Percentiles rank a stretch among this genome's conserved stretches.
Conservation (phyloP, 2,329 filamentous ascomycete genomes). For the Botrytis cinerea region DNA sequence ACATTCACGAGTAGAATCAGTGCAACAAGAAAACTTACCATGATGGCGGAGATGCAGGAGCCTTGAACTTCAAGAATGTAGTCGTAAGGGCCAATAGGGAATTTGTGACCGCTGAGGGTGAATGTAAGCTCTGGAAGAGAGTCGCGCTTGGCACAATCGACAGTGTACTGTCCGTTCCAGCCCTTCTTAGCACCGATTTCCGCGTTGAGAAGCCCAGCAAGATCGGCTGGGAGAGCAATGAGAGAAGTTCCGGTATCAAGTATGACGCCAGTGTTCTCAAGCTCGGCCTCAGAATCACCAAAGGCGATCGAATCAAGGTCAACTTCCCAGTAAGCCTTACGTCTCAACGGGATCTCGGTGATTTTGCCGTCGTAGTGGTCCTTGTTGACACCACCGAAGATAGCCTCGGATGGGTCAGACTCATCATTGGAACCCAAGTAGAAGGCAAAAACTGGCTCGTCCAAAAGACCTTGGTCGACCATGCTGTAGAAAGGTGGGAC, state of each 20-base stretch:
- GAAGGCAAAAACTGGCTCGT: conserved; percentile 94
- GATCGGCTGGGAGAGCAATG: conserved; percentile 86
- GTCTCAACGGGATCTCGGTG: conserved; percentile 88
- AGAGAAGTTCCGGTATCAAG: conserved; percentile 98
- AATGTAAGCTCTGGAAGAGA: conserved; percentile 89
- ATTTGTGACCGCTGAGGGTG: conserved; percentile 86
- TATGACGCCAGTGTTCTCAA: conserved; percentile 93
- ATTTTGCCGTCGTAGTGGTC: conserved; percentile 81
- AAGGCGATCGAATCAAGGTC: conserved; percentile 91
- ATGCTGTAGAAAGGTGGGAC: conserved; percentile 96
- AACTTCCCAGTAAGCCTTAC: conserved; percentile 99
- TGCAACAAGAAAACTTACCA: conserved; percentile 59
- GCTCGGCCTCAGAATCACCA: conserved; percentile 80
- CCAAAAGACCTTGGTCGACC: conserved; percentile 84
- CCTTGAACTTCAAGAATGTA: conserved; percentile 96
- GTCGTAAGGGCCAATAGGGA: conserved; percentile 83
- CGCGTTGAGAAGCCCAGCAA: conserved; percentile 95
- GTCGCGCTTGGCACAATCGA: conserved; percentile 84
- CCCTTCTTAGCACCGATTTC: conserved; percentile 98
- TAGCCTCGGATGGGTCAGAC: conserved; percentile 77
- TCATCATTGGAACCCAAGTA: conserved; percentile 76
- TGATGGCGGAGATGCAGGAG: conserved; percentile 95
- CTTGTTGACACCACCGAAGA: conserved; percentile 87
- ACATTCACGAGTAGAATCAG: conserved; percentile 54
- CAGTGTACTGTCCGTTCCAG: conserved; percentile 93